phyloP scores from a whole-genome alignment of 2,329 filamentous ascomycete species.

The Akanthomyces dipterigenus region DNA sequence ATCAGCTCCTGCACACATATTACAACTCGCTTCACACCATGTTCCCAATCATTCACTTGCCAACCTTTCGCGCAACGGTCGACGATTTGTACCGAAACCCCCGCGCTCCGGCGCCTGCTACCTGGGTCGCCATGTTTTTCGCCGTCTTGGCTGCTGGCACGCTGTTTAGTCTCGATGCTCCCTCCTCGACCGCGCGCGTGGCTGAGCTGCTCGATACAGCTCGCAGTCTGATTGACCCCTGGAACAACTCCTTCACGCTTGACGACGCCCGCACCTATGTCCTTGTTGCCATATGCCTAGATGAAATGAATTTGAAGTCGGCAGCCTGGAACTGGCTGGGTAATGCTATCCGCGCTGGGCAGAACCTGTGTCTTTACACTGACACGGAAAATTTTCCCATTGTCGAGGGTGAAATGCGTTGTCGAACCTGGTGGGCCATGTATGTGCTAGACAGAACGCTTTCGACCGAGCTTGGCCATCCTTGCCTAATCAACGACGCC shows the following conservation, averaged over 20 bases:
- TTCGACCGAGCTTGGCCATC: constrained; percentile 72
- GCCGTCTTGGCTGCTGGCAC: constrained; percentile 76
- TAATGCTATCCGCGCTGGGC: constrained; percentile 68
- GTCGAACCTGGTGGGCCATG: constrained; percentile 87
- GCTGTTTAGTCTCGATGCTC: constrained; percentile 55
- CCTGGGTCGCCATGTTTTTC: constrained; percentile 77
- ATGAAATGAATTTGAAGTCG: constrained; percentile 80
- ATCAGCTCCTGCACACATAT: constrained; percentile 70
- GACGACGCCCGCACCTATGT: constrained; percentile 69
- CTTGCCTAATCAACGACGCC: constrained; percentile 74
- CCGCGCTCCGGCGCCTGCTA: constrained; percentile 51
- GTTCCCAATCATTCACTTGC: constrained; percentile 84
- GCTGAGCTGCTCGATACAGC: constrained; percentile 65
- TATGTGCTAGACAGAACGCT: constrained; percentile 82
- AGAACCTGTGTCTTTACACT: constrained; percentile 74
- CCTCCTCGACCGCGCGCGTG: constrained; percentile 45
- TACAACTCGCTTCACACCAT: constrained; percentile 69
- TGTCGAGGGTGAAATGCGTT: constrained; percentile 78
- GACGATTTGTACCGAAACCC: constrained; percentile 69
- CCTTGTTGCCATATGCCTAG: constrained; percentile 70
- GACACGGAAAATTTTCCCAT: constrained; percentile 67
- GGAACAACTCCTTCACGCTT: constrained; percentile 70
- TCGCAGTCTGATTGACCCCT: constrained; percentile 66
- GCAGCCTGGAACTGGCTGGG: constrained; percentile 84
- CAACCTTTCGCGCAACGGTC: constrained; percentile 68